phyloP scores from a whole-genome alignment of 1,284 basidiomycete species.

The Tilletia indica region DNA sequence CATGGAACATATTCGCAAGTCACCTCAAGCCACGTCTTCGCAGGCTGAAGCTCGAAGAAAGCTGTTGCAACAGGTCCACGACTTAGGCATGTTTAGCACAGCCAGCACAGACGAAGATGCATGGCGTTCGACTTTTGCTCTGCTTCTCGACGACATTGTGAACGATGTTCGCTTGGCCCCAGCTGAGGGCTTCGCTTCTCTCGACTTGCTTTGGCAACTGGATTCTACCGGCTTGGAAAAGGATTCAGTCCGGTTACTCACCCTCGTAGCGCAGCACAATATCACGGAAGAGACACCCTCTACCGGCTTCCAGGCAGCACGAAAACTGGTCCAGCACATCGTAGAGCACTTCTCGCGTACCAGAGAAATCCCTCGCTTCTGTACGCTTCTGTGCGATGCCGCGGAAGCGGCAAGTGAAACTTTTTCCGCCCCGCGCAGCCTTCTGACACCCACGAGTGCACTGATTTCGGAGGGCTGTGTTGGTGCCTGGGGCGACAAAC shows the following conservation, averaged over 20 bases:
- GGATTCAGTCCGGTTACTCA: not conserved
- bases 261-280: not conserved
- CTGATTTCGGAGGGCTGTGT: not conserved
- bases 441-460: no score
- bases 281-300: not conserved
- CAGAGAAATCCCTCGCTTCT: constrained; percentile 1
- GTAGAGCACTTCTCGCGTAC: not conserved
- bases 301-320: not conserved
- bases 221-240: not conserved
- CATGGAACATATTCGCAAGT: not conserved
- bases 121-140: not conserved
- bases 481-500: not conserved
- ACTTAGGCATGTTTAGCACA: not conserved
- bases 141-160: not conserved
- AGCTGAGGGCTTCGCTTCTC: not conserved
- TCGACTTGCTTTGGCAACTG: constrained; percentile 9
- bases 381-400: constrained; percentile 6
- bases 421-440: no score
- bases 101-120: not conserved
- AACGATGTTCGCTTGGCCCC: not conserved
- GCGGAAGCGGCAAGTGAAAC: not conserved
- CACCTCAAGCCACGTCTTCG: not conserved
- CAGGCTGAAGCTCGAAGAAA: not conserved
- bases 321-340: not conserved
- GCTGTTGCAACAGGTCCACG: not conserved